Conservation (phyloP, 2,329 filamentous ascomycete species). For the Botrytis galanthina region DNA sequence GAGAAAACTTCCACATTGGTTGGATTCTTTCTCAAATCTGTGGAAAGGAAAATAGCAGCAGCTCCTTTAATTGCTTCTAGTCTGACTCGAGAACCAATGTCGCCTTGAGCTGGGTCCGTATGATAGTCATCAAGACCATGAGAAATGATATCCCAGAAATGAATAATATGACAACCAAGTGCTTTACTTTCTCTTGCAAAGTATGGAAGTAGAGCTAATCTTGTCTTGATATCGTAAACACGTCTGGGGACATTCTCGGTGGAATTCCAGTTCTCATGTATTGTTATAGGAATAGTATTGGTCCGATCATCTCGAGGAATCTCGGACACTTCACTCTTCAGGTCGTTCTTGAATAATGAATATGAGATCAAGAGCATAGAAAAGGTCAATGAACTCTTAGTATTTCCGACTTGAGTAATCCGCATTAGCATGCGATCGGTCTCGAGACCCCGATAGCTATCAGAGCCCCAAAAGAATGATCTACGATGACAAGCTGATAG, state of each 20-base stretch:
- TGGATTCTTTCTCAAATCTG: slow-evolving; percentile 22
- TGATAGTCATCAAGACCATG: slow-evolving; percentile 84
- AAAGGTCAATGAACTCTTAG: slow-evolving; percentile 43
- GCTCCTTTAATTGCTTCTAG: slow-evolving; percentile 73
- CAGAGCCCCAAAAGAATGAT: background rate
- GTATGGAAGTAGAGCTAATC: slow-evolving; percentile 55
- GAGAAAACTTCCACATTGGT: slow-evolving; percentile 16
- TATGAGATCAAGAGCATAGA: slow-evolving; percentile 44
- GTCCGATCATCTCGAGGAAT: slow-evolving; percentile 16
- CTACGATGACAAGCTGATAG: slow-evolving; percentile 7
- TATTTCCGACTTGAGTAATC: background rate
- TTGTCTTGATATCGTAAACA: slow-evolving; percentile 48
- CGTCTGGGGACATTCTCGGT: slow-evolving; percentile 38
- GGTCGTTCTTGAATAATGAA: slow-evolving; percentile 10
- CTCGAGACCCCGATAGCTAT: too few species aligned
- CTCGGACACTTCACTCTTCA: background rate
- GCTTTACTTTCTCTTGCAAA: slow-evolving; percentile 47
- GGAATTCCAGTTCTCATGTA: slow-evolving; percentile 51
- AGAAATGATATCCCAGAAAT: slow-evolving; percentile 40
- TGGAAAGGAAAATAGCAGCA: slow-evolving; percentile 45
- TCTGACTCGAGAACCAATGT: slow-evolving; percentile 83
- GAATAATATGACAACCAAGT: slow-evolving; percentile 20
- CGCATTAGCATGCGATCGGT: background rate
- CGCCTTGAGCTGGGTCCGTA: slow-evolving; percentile 76
- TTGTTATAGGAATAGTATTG: slow-evolving; percentile 41